Evolutionary conservation across 75 land plant species (phyloP).

Genomic region (Pseudotsuga menziesii): DNA sequence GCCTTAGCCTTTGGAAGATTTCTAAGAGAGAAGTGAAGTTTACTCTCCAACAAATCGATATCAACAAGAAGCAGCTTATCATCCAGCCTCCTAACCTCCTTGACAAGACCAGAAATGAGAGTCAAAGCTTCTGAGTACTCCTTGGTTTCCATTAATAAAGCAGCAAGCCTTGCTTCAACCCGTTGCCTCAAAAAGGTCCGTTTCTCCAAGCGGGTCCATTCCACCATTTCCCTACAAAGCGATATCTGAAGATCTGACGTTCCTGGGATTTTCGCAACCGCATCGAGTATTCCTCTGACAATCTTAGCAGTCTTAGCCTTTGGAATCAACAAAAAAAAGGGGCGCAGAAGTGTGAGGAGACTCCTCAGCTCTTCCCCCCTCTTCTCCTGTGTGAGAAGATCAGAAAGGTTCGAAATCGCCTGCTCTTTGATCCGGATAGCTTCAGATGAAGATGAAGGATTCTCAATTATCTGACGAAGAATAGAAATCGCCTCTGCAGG

Average conservation of each 20-base stretch:
- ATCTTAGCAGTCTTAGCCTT: slow-evolving; percentile 70
- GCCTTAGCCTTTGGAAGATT: slow-evolving; percentile 81
- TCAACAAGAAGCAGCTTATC: slow-evolving; percentile 44
- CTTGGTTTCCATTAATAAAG: slow-evolving; percentile 36
- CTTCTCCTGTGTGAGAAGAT: slow-evolving; percentile 47
- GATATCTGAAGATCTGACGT: slow-evolving; percentile 66
- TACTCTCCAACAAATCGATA: slow-evolving; percentile 62
- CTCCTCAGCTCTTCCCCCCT: slow-evolving; percentile 53
- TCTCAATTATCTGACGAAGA: slow-evolving; percentile 38
- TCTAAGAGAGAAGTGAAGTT: slow-evolving; percentile 64
- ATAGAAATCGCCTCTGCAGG: slow-evolving; percentile 47
- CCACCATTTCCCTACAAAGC: slow-evolving; percentile 58
- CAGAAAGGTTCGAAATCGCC: slow-evolving; percentile 57
- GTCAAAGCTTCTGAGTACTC: slow-evolving; percentile 41
- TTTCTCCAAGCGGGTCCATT: slow-evolving; percentile 47
- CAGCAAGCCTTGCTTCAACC: slow-evolving; percentile 40
- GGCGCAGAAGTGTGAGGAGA: slow-evolving; percentile 47
- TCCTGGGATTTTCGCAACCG: slow-evolving; percentile 59
- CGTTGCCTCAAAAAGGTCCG: slow-evolving; percentile 40
- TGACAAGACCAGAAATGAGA: slow-evolving; percentile 29
- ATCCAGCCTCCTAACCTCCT: slow-evolving; percentile 35
- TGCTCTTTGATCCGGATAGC: slow-evolving; percentile 64
- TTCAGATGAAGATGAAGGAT: slow-evolving; percentile 53
- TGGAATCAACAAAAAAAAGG: slow-evolving; percentile 54
- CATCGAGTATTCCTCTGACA: slow-evolving; percentile 65